These are phyloP conservation scores for Fusarium nygamai DNA, from an alignment of 2,329 filamentous ascomycete genomes.

Conservation along the genomic window DNA sequence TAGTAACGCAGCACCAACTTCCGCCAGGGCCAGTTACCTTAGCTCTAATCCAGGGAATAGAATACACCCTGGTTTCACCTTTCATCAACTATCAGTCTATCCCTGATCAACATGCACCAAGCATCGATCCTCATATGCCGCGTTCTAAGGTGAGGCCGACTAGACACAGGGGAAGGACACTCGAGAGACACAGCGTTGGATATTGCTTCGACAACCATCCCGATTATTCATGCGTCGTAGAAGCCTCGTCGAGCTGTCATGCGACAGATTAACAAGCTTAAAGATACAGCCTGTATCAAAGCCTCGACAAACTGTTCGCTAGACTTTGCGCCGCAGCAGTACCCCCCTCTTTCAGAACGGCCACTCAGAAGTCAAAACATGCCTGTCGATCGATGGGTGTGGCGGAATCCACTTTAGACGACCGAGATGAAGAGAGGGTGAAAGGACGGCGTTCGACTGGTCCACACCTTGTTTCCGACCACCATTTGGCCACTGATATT, in stretches of 20 bases:
- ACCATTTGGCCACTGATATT: constrained; percentile 13
- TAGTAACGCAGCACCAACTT: constrained; percentile 12
- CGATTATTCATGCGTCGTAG: neutral
- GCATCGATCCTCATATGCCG: constrained; percentile 38
- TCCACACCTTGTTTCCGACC: constrained; percentile 27
- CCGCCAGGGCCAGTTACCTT: neutral
- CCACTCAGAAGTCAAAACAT: constrained; percentile 27
- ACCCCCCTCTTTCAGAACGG: constrained; percentile 11
- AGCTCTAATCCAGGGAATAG: constrained; percentile 1
- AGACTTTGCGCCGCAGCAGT: constrained; percentile 31
- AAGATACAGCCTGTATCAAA: constrained; percentile 12
- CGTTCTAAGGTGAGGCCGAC: constrained; percentile 6
- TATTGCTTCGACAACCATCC: neutral
- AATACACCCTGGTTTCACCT: constrained; percentile 18
- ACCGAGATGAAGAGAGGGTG: constrained; percentile 40
- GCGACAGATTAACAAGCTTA: neutral
- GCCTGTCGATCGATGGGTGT: constrained; percentile 34
- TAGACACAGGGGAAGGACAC: constrained; percentile 10
- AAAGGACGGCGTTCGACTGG: constrained; percentile 34
- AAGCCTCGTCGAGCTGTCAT: constrained; percentile 7
- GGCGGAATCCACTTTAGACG: constrained; percentile 38
- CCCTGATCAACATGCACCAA: constrained; percentile 40
- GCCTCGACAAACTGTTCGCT: constrained; percentile 24
- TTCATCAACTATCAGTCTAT: constrained; percentile 27
- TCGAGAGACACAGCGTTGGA: neutral